These are phyloP conservation scores for Beta macrorhiza DNA, from an alignment of 179 eudicot species.

Conservation along the genomic window DNA sequence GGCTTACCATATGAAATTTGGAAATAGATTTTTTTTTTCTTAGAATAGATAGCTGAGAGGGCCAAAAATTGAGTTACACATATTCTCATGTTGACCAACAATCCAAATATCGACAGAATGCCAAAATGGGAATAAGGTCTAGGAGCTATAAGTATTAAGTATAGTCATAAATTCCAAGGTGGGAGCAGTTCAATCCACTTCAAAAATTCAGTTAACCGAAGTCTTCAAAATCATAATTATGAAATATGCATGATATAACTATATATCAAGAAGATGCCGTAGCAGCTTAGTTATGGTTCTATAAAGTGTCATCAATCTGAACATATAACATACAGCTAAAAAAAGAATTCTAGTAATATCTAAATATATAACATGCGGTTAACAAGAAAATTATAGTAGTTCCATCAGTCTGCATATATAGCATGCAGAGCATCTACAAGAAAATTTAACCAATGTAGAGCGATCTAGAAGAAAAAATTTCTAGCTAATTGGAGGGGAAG, in stretches of 20 bases:
- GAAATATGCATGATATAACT: background rate
- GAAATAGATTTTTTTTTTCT: background rate
- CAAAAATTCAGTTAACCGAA: background rate
- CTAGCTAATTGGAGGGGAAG: background rate
- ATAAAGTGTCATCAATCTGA: background rate
- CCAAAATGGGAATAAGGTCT: background rate
- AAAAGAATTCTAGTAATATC: too few species aligned
- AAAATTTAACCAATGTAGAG: background rate
- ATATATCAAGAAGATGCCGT: background rate
- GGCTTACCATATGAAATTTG: background rate
- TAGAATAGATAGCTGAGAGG: background rate
- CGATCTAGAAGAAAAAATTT: too few species aligned
- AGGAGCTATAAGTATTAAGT: background rate
- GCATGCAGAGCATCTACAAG: background rate
- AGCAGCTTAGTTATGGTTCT: background rate
- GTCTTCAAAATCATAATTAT: background rate
- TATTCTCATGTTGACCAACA: slow-evolving; percentile 1
- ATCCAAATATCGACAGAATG: background rate
- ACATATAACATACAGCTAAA: too few species aligned
- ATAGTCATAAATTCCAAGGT: background rate
- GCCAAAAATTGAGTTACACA: slow-evolving; percentile 1
- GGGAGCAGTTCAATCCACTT: background rate
- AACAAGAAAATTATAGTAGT: background rate
- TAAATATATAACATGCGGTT: background rate
- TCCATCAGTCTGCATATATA: background rate